phyloP scores from a whole-genome alignment of 2,329 filamentous ascomycete species.

The Chrysoporthe cubensis region DNA sequence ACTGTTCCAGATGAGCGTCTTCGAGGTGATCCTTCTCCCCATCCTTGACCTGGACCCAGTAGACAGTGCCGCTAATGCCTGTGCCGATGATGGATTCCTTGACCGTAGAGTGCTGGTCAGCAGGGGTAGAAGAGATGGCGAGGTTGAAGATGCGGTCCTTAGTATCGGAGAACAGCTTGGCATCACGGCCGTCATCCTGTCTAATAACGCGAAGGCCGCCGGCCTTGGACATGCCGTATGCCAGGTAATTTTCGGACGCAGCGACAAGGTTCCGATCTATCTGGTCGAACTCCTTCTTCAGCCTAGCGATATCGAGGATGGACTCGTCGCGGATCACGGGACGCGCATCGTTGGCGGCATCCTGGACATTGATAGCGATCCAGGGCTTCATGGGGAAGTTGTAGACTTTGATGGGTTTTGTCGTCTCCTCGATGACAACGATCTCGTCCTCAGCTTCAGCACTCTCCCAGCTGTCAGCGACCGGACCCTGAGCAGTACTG shows the following conservation, averaged over 20 bases:
- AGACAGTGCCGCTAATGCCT: conserved; percentile 93
- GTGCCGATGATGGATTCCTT: conserved; percentile 88
- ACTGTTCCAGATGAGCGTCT: conserved; percentile 77
- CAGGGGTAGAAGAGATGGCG: conserved; percentile 72
- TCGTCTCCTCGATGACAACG: conserved; percentile 66
- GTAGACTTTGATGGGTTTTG: conserved; percentile 75
- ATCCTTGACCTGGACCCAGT: conserved; percentile 85
- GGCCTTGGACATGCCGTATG: conserved; percentile 91
- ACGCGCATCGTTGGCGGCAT: conserved; percentile 57
- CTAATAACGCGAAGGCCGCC: conserved; percentile 91
- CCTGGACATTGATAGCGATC: conserved; percentile 80
- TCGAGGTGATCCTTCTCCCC: conserved; percentile 79
- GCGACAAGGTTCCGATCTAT: conserved; percentile 92
- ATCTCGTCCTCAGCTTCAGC: conserved; percentile 74
- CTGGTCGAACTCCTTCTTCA: conserved; percentile 98
- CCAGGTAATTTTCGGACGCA: conserved; percentile 88
- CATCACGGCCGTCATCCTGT: conserved; percentile 90
- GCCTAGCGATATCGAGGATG: conserved; percentile 87
- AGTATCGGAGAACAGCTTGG: conserved; percentile 87
- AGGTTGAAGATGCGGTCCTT: conserved; percentile 96
- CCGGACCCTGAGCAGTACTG: conserved; percentile 60
- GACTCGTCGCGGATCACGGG: conserved; percentile 75
- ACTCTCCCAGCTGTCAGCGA: conserved; percentile 92
- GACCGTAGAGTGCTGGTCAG: conserved; percentile 58
- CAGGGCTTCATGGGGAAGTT: conserved; percentile 98